Evolutionary conservation across 208 protist genomes (phyloP), one percentile per base, ranked within the genome.

Genomic region (Trypanosoma congolense): DNA sequence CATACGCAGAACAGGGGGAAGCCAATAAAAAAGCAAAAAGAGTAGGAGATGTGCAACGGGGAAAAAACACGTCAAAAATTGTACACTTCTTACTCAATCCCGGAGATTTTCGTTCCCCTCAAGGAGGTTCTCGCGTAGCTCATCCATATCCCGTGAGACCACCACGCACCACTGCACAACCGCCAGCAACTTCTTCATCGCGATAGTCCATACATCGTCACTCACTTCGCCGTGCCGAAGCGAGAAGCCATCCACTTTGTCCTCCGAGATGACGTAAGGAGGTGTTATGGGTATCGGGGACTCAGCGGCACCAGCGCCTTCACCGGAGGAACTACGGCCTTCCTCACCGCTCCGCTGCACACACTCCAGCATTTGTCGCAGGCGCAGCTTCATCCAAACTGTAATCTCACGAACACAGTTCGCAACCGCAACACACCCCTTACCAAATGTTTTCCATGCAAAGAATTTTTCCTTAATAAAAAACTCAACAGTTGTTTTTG

Each of bases 101-200:
- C 47, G 52, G n/a, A 28, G 29, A n/a, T 10, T 43, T 61, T 21
- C 19, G 22, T 61, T 12, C 33, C 33, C 12, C 12, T 38, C 33
- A 38, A 38, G 21, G 45, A 73, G 25, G 24, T 54, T 18, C 4
- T 43, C 43, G 35, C 45, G 38, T 35, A 87, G 49, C 9, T 66
- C 65, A 56, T 80, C 61, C 21, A 93, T 58, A 55, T 75, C 77
- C 10, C 56, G 36, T 21, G 79, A 85, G 18, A 72, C 87, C 24
- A 59, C 25, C 49, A 81, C 66, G 50, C 83, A 91, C 84, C 87
- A 94, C 67, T 74, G 72, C 41, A 92, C 74, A 22, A 87, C 75
- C 9, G 65, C 65, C 48, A 91, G 55, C 26, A 94, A 50, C 61
- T 89, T 84, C 60, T 83, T 81, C 83, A 91, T 90, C 12, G 64